A percentile compares a stretch with the other conserved stretches of the same genome.
These are phyloP conservation scores for Neurospora sp. DNA, from an alignment of 495 filamentous ascomycete genomes.

Conservation along the genomic window DNA sequence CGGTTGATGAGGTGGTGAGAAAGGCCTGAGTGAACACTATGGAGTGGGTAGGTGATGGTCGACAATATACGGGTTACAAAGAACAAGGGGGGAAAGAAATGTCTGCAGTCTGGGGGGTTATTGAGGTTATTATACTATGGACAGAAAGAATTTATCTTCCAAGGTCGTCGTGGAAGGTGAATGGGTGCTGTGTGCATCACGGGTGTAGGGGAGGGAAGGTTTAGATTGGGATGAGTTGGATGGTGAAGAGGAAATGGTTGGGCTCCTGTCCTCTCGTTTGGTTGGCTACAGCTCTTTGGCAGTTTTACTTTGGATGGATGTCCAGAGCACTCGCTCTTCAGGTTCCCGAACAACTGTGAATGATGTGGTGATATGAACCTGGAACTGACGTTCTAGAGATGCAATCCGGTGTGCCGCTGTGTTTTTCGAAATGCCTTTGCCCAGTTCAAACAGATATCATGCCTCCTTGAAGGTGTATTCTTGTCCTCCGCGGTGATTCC, in stretches of 20 bases:
- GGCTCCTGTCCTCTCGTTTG: neutral
- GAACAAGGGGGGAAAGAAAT: neutral
- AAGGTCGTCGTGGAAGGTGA: neutral
- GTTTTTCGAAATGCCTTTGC: neutral
- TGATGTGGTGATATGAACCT: neutral
- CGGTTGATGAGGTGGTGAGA: neutral
- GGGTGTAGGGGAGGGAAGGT: neutral
- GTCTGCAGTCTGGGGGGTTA: neutral
- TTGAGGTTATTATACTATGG: neutral
- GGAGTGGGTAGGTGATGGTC: neutral
- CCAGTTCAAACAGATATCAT: neutral
- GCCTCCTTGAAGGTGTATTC: neutral
- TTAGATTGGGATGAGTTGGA: neutral
- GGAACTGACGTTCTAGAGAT: neutral
- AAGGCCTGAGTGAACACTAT: neutral
- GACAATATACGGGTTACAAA: neutral
- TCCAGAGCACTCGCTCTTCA: neutral
- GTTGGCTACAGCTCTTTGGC: neutral
- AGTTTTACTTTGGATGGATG: neutral
- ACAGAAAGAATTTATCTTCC: neutral
- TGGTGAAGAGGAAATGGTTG: slow-evolving; percentile 1
- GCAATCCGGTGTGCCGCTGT: neutral
- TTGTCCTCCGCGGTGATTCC: neutral
- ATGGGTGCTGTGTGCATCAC: neutral
- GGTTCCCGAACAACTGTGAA: neutral